Base-by-base conservation (phyloP, 1,139 yeast genomes). In the Geotrichum candidum region DNA sequence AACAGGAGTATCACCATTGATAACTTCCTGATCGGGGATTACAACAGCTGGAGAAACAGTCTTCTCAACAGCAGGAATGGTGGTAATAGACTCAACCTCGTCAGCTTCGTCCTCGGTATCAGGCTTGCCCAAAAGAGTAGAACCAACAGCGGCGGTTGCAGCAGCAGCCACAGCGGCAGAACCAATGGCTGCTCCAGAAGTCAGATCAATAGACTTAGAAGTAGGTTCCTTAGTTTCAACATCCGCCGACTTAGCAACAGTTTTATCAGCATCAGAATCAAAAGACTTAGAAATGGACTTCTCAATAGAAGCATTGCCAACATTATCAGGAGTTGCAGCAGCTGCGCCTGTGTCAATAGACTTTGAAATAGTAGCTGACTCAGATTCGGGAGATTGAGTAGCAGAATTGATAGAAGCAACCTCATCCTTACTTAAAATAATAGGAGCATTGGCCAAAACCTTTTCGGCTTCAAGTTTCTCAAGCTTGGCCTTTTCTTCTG, bases 151-250 rank as follows among this genome's bases (percentile, higher is more conserved):
- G 29, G 70, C 66, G 60, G 69, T 65, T 52, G 73, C 65, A 59
- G 64, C 60, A 11, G 72, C 66, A 51, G 64, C 65, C 48, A 60
- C 65, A 48, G 72, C 68, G 46, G 75, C 65, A 53, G 74, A 64
- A 60, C 72, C 67, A 62, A 72, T 65, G 58, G 70, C 60, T 58
- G 70, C 63, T 61, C 67, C 58, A 33, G 63, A 18, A 15, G 33
- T 3, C n/a, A 13, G 15, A 23, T 22, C 22, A 45, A n/a, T 45
- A 10, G 33, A 29, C 33, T 29, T 29, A 29, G 33, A 9, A 29
- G 7, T 9, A 29, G 48, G 48, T n/a, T 41, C 1, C 18, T 41
- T 23, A 5, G 15, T 22, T 45, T 27, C 15, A 23, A 18, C n/a
- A 22, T 50, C 18, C 2, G 31, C n/a, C 9, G 53, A 22, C 7